A percentile compares a stretch with the other conserved stretches of the same genome.
phyloP scores from a whole-genome alignment of 768 basidiomycete genomes.

The Boletus speciosus region DNA sequence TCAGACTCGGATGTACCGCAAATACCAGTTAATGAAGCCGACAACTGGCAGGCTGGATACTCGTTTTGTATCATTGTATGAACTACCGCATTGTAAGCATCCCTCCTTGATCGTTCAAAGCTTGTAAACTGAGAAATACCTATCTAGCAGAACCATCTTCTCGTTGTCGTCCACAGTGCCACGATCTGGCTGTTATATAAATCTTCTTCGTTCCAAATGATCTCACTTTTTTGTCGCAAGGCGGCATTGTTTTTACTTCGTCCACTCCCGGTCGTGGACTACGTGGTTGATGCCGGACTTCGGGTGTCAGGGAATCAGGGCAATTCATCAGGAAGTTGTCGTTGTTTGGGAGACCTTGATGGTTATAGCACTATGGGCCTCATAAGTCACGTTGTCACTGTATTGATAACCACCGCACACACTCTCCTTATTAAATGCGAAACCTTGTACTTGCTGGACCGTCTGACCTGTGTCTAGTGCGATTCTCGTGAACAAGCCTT shows the following conservation, averaged over 20 bases:
- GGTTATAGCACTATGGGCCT: neutral
- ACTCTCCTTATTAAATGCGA: constrained; percentile 16
- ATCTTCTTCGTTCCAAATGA: constrained; percentile 19
- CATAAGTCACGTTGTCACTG: neutral
- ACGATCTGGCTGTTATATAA: constrained; percentile 1
- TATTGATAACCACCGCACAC: neutral
- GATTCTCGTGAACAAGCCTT: neutral
- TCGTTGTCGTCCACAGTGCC: neutral
- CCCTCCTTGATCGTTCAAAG: neutral
- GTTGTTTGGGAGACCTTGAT: constrained; percentile 4
- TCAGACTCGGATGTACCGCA: constrained; percentile 39
- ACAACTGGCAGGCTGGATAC: neutral
- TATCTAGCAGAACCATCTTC: neutral
- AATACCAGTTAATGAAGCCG: neutral
- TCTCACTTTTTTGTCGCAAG: constrained; percentile 11
- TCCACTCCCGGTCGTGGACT: neutral
- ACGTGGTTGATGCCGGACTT: constrained; percentile 5
- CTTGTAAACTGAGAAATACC: neutral
- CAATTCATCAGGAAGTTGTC: constrained; percentile 6
- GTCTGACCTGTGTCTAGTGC: neutral
- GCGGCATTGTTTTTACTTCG: constrained; percentile 7
- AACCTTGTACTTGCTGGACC: neutral
- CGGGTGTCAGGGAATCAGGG: neutral
- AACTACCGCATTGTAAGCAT: constrained; percentile 12
- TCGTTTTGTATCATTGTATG: constrained; percentile 1